A percentile compares a stretch with the other conserved stretches of the same genome.
These are phyloP conservation scores for Naegleria fowleri DNA, from an alignment of 208 protist genomes.

Conservation along the genomic window DNA sequence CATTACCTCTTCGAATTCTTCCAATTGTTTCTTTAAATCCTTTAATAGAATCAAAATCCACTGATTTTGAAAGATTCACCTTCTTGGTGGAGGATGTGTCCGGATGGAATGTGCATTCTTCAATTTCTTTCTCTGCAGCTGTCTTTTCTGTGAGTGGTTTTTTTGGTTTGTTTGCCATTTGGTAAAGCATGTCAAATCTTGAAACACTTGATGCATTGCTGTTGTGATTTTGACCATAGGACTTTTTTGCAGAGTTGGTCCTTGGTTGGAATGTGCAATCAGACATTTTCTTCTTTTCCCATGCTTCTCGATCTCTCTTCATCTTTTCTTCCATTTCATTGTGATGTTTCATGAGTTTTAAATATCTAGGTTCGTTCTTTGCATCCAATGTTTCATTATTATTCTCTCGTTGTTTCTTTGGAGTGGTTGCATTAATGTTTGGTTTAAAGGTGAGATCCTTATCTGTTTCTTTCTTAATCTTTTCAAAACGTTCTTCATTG, in stretches of 20 bases:
- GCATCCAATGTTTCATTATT: background rate
- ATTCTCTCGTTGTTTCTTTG: background rate
- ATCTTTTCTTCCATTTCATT: background rate
- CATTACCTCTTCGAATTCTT: background rate
- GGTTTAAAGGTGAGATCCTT: slow-evolving; percentile 9
- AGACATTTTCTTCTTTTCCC: slow-evolving; percentile 12
- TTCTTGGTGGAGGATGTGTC: background rate
- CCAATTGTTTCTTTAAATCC: background rate
- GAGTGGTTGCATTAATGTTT: background rate
- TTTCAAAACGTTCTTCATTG: background rate
- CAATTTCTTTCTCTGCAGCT: slow-evolving; percentile 15
- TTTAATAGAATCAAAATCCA: background rate
- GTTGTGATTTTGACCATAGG: too few species aligned
- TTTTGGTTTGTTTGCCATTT: background rate
- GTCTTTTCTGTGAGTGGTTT: background rate
- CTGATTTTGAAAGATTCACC: background rate
- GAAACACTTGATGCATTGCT: background rate
- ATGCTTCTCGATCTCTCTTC: background rate
- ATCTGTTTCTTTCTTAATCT: background rate
- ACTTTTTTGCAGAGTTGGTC: background rate
- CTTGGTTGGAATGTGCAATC: slow-evolving; percentile 31
- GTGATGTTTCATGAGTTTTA: background rate
- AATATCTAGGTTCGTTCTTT: background rate
- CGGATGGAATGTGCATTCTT: slow-evolving; percentile 31
- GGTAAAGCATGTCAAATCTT: background rate